Base-by-base conservation (phyloP, 2,329 filamentous ascomycete genomes). In the Cadophora sp. region DNA sequence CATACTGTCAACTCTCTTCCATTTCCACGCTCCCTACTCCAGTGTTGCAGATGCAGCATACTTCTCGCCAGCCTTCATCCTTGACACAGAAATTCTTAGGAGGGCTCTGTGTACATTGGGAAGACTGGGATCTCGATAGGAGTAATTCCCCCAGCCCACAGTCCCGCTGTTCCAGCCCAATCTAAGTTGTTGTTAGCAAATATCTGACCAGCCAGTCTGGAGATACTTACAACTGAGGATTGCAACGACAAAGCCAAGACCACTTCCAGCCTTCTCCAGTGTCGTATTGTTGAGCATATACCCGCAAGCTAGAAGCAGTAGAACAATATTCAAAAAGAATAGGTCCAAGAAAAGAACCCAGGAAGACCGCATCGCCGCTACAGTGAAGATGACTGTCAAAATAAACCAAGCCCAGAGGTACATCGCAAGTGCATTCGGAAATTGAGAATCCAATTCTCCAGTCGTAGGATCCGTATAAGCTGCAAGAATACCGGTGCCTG, bases 401-500 rank as follows among this genome's bases (percentile, higher is more conserved):
- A 66, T 66, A 33, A 66, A 66, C 64, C 64, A 66, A 45, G 64
- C 64, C 64, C 64, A 66, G 30, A 66, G 30, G n/a, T 61, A 66
- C 39, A 66, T 66, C 2, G 58, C 64, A n/a, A 68, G 45, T 8
- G 39, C 65, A 20, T 66, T 66, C 3, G 65, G n/a, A 45, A 66
- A 66, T 53, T 63, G 33, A 7, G 53, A 45, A 43, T 64, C 64
- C 5, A 66, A 48, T 30, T 63, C 60, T 7, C 77, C 76, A 1
- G 73, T 75, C 11, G 60, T 64, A n/a, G 72, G 36, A 56, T 78
- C 75, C 20, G 75, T 77, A 70, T 80, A 81, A n/a, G 79, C 73
- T 11, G 74, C 72, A 6, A 80, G 55, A 47, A 80, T 79, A 16
- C 79, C 79, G 13, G 75, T 74, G 3, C 78, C 78, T 7, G 79